Evolutionary conservation across 192 early-diverging fungal genomes (phyloP), one percentile per base, ranked within the genome.

Genomic region (Entomortierella lignicola): DNA sequence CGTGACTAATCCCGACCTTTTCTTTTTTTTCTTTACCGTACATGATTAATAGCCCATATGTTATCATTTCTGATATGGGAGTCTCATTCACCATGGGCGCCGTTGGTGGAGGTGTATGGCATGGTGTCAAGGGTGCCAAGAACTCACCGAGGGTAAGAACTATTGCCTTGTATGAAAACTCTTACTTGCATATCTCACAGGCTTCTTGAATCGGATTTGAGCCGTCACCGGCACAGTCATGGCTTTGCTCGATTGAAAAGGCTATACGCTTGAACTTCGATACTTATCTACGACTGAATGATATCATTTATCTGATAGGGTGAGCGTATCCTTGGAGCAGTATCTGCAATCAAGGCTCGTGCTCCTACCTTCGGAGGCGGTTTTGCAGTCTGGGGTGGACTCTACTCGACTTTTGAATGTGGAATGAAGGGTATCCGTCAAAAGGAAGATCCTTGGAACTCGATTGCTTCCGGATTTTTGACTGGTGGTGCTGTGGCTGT

Each of bases 361-460:
- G 95, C 95, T 15, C 98, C 98, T 41, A 93, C 97, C 26, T 81
- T 95, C 48, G 98, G 96, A 54, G 98, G 98, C 42, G 98, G 98
- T 88, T 99, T 99, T 89, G 98, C 97, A 8, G 97, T 98, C 8
- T 99, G 98, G 98, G 96, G 97, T 72, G 95, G 96, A 52, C 89
- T 99, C 70, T 99, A 99, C 81, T 96, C 95, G 54, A 93, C 97
- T 5, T 95, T 96, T 70, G 98, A 99, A 81, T 99, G 98, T 82
- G 92, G 90, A 48, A 84, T 99, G 59, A 96, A 95, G 69, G 90
- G 92, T 58, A 83, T 98, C 37, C 90, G 98, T 82, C 95, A 95
- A 80, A 99, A 98, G 91, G 98, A 99, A 74, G 98, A 99, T 85
- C 92, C 96, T 21, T 99, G 98, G 98, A 99, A 99, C 84, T 88